Percentiles rank a stretch among this genome's conserved stretches.
These are phyloP conservation scores for Pecoramyces ruminantium DNA, from an alignment of 192 early-diverging fungal species.

Conservation along the genomic window DNA sequence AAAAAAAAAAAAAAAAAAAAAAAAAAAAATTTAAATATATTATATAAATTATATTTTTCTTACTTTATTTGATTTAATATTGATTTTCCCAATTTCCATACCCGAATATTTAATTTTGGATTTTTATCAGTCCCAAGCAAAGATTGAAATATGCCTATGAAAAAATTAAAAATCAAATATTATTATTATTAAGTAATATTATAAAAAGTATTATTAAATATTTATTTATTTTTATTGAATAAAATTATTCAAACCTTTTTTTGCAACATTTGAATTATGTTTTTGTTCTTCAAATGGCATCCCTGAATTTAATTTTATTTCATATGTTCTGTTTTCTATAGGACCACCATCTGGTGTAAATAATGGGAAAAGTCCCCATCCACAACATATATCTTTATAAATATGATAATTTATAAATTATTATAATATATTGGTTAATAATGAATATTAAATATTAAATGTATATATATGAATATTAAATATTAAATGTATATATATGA, in stretches of 20 bases:
- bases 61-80: conserved; percentile 21
- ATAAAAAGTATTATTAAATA: no score
- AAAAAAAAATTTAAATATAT: no score
- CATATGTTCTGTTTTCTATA: conserved; percentile 25
- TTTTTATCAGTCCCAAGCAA: conserved; percentile 10
- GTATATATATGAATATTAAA: no score
- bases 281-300: conserved; percentile 20
- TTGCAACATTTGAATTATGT: conserved; percentile 5
- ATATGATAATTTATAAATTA: no score
- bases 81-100: conserved; percentile 22
- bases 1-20: no score
- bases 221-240: no score
- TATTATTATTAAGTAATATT: no score
- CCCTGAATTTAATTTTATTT: conserved; percentile 19
- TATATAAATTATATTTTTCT: neutral
- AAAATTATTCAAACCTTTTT: conserved; percentile 9
- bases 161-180: no score
- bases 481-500: no score
- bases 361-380: conserved; percentile 29
- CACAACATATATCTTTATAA: conserved; percentile 14
- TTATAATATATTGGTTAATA: no score
- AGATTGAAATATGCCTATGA: conserved; percentile 8
- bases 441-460: no score
- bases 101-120: conserved; percentile 17
- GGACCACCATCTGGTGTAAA: conserved; percentile 22